Percentiles rank a stretch among this genome's conserved stretches.
phyloP scores from a whole-genome alignment of 2,329 filamentous ascomycete species.

The Orbilia ellipsospora region DNA sequence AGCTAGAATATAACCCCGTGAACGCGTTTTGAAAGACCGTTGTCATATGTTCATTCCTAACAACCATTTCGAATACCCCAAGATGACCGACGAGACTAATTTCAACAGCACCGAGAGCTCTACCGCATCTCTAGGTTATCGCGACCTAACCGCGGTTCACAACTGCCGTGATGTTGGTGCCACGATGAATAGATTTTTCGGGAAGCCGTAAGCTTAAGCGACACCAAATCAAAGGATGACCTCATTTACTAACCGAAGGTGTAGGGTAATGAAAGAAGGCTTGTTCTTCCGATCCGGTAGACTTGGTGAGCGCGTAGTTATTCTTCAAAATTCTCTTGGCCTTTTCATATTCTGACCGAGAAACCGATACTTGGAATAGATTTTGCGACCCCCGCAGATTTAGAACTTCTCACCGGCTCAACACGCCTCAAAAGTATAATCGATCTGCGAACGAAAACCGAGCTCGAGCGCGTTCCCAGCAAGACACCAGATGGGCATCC shows the following conservation, averaged over 20 bases:
- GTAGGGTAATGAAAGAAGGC: conserved; percentile 69
- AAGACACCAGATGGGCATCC: conserved; percentile 61
- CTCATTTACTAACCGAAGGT: background rate
- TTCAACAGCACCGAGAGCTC: background rate
- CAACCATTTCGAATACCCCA: background rate
- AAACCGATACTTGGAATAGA: conserved; percentile 65
- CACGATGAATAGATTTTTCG: conserved; percentile 72
- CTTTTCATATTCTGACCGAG: background rate
- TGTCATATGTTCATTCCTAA: no score
- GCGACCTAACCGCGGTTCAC: conserved; percentile 63
- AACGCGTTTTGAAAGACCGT: no score
- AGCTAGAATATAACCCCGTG: no score
- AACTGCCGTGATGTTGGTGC: conserved; percentile 82
- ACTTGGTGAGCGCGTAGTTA: conserved; percentile 65
- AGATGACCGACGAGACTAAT: background rate
- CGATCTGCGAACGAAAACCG: conserved; percentile 74
- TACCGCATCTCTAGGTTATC: background rate
- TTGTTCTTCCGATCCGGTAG: conserved; percentile 76
- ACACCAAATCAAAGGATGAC: background rate
- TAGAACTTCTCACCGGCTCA: conserved; percentile 69
- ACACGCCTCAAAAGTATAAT: conserved; percentile 77
- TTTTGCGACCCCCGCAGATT: conserved; percentile 76
- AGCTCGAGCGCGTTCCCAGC: conserved; percentile 66
- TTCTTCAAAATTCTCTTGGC: background rate
- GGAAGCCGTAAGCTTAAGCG: conserved; percentile 69